Conservation (phyloP, 495 filamentous ascomycete genomes). For the Aspergillus steynii region DNA sequence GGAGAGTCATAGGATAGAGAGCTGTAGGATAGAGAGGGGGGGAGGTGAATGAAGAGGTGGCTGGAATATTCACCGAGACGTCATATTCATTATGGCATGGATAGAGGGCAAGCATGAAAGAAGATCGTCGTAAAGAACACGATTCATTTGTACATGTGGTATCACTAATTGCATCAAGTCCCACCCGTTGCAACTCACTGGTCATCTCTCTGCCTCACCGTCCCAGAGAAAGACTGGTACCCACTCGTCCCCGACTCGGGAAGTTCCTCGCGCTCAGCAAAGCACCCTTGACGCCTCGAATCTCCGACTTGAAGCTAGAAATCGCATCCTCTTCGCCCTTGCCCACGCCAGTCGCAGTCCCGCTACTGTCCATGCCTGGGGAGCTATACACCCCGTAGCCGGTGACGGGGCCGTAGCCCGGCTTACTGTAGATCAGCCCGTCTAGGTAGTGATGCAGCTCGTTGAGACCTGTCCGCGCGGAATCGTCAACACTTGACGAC, state of each 20-base stretch:
- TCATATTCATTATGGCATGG: no score
- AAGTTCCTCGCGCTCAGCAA: conserved; percentile 77
- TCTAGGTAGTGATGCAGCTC: conserved; percentile 56
- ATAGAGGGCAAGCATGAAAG: neutral
- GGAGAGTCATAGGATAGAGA: no score
- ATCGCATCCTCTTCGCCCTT: conserved; percentile 75
- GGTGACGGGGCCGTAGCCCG: conserved; percentile 31
- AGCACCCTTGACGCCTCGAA: conserved; percentile 90
- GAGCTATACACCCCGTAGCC: conserved; percentile 36
- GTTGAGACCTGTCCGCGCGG: conserved; percentile 40
- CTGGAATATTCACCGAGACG: no score
- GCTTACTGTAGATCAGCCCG: conserved; percentile 48
- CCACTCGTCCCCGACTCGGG: conserved; percentile 42
- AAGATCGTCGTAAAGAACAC: neutral
- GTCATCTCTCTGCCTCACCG: neutral
- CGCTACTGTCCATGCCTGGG: conserved; percentile 28
- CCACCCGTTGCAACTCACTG: neutral
- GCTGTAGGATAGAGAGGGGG: no score
- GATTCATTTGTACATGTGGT: neutral
- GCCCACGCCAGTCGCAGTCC: conserved; percentile 31
- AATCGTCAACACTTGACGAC: conserved; percentile 45
- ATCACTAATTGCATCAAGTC: neutral
- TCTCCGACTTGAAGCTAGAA: conserved; percentile 75
- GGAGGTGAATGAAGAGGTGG: no score
- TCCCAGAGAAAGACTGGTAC: conserved; percentile 19